Base-by-base conservation (phyloP, 768 basidiomycete species). In the Pulveroboletus sp. region DNA sequence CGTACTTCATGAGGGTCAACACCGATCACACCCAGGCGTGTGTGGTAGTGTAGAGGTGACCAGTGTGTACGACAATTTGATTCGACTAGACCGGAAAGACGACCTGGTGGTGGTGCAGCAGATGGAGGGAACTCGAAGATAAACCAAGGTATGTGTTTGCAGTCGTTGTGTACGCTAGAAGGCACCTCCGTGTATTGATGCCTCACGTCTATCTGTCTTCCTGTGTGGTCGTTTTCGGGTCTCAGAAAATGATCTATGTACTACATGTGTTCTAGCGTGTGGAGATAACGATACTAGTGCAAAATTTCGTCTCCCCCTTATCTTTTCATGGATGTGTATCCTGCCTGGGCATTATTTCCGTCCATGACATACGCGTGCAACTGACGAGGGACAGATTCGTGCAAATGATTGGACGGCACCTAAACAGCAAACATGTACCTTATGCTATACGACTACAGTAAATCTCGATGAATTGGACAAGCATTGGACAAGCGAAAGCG, bases 261-360 rank as follows among this genome's bases (percentile, higher is more conserved):
- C 42, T 39, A 24, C 28, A 40, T 40, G 17, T 28, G 13, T 18
- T 27, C 8, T 8, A 8, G 3, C 13, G 15, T 17, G 18, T 41
- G 49, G 37, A 47, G 51, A 43, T 49, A 58, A 43, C 21, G 21
- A 26, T 32, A 10, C n/a, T 27, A 24, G 26, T 26, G 18, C 35
- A 28, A 21, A 15, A 14, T 26, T 37, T 18, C 18, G n/a, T 42
- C 24, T 11, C 18, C 11, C 1, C 8, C 17, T 11, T 17, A 21
- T 21, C 21, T 4, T 21, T 21, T 21, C 21, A 21, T 21, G 21
- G 21, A 21, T 4, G 21, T 21, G 21, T 21, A 21, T n/a, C n/a
- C n/a, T n/a, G n/a, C n/a, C n/a, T n/a, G n/a, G 21, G 21, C 21
- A 21, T 21, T 4, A 21, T 21, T 21, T 21, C 21, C 21, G 21